A percentile compares a stretch with the other conserved stretches of the same genome.
These are phyloP conservation scores for Wallacemonas rigidus DNA, from an alignment of 208 protist genomes.

Conservation along the genomic window DNA sequence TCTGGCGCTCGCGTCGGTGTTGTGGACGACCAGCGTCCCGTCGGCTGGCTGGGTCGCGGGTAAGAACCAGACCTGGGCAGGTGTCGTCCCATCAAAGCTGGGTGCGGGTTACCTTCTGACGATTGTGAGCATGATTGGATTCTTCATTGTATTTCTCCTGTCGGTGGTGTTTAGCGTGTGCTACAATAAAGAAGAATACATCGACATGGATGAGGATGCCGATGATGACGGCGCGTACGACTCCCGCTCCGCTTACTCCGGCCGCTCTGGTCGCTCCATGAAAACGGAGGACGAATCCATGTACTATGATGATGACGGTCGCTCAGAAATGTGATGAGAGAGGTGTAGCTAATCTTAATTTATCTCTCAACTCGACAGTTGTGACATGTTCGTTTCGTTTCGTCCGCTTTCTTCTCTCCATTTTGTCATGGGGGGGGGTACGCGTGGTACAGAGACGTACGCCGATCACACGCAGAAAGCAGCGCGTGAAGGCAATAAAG, in stretches of 20 bases:
- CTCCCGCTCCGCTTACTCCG: slow-evolving; percentile 7
- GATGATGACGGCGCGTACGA: background rate
- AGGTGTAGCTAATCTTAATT: too few relatives aligned
- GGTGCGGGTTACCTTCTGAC: slow-evolving; percentile 2
- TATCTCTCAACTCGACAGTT: too few relatives aligned
- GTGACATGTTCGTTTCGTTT: too few relatives aligned
- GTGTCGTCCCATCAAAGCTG: background rate
- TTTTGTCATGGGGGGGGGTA: too few relatives aligned
- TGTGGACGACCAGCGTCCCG: background rate
- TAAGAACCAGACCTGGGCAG: background rate
- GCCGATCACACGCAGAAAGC: too few relatives aligned
- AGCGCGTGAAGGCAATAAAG: too few relatives aligned
- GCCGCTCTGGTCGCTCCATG: background rate
- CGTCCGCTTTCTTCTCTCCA: too few relatives aligned
- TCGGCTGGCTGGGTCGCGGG: background rate
- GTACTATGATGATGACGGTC: background rate
- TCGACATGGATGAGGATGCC: background rate
- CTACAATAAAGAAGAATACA: background rate
- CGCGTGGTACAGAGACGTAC: too few relatives aligned
- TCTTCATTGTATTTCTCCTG: background rate
- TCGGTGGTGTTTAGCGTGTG: slow-evolving; percentile 10
- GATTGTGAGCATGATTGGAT: background rate
- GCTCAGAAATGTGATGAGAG: background rate
- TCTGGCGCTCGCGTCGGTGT: slow-evolving; percentile 6
- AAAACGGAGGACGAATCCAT: background rate